These are phyloP conservation scores for Sporisorium sorghi DNA, from an alignment of 1,284 basidiomycete genomes.

Conservation along the genomic window DNA sequence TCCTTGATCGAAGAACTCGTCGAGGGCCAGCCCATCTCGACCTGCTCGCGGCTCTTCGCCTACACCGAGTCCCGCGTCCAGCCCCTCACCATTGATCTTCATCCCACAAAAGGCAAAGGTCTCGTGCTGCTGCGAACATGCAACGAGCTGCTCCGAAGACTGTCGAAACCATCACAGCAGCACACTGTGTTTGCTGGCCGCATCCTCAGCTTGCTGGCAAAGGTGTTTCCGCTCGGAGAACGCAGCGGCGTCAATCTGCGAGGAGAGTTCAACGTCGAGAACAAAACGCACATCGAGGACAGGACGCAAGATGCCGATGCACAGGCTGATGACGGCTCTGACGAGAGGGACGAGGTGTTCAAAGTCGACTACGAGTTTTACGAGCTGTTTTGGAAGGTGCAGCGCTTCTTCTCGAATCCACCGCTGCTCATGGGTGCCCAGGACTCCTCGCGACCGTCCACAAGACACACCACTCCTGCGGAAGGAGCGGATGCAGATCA, in stretches of 20 bases:
- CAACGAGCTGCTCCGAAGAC: constrained; percentile 84
- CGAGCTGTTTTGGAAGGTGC: constrained; percentile 62
- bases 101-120: constrained; percentile 86
- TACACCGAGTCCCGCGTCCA: constrained; percentile 57
- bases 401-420: constrained; percentile 62
- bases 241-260: constrained; percentile 88
- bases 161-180: constrained; percentile 83
- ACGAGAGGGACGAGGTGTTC: constrained; percentile 50
- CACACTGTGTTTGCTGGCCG: constrained; percentile 85
- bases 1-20: constrained; percentile 57
- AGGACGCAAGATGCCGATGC: constrained; percentile 23
- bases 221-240: constrained; percentile 86
- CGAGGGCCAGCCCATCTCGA: constrained; percentile 50
- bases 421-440: constrained; percentile 47
- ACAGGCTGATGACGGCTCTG: constrained; percentile 16
- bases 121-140: constrained; percentile 83
- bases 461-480: constrained; percentile 35
- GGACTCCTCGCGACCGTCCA: constrained; percentile 24
- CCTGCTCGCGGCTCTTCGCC: constrained; percentile 54
- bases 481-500: constrained; percentile 15
- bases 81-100: constrained; percentile 72
- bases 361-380: constrained; percentile 54
- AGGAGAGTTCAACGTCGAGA: constrained; percentile 81
- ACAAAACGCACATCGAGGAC: constrained; percentile 60
- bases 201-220: constrained; percentile 84